Base-by-base conservation (phyloP, 2,329 filamentous ascomycete species). In the Diaporthe humulicola region DNA sequence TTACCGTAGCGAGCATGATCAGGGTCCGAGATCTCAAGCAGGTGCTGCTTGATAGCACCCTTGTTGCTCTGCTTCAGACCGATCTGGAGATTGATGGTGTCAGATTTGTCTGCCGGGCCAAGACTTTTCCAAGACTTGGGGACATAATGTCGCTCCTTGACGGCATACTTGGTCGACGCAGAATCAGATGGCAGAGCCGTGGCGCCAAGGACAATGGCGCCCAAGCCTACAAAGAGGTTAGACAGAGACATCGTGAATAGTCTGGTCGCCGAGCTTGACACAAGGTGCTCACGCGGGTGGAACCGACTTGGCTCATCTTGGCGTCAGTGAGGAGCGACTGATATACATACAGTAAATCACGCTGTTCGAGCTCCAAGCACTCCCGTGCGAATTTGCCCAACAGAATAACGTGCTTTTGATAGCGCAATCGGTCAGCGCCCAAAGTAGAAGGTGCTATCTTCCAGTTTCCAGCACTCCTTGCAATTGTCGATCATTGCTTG, bases 1-100 rank as follows among this genome's bases (percentile, higher is more conserved):
- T n/a, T n/a, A n/a, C n/a, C 88, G 76, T 90, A 89, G n/a, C 82
- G 80, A 8, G 83, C 77, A 74, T 85, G 81, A 8, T 83, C 83
- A 2, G 88, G 88, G 0, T 86, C 87, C 33, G 87, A 88, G 74
- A 84, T 78, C 52, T 81, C 79, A 54, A 80, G 78, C 36, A 83
- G 77, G 28, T 77, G 77, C 67, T 79, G 78, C 73, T 82, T 78
- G 72, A 84, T 82, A 33, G 80, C 66, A 25, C 69, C 76, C 66
- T 73, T 66, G 33, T 75, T 75, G 54, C 70, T 57, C 60, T 75
- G 74, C 52, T 75, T 72, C 25, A 75, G 61, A 28, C 70, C 74
- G 56, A 75, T 75, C 50, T 72, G 70, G 22, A 78, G 74, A 14
- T 73, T 74, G 70, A 78, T 22, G 71, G 19, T 52, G 22, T 67